Evolutionary conservation across 345 rosid genomes (phyloP), one percentile per base, ranked within the genome.

Genomic region (Orychophragmus violaceus): DNA sequence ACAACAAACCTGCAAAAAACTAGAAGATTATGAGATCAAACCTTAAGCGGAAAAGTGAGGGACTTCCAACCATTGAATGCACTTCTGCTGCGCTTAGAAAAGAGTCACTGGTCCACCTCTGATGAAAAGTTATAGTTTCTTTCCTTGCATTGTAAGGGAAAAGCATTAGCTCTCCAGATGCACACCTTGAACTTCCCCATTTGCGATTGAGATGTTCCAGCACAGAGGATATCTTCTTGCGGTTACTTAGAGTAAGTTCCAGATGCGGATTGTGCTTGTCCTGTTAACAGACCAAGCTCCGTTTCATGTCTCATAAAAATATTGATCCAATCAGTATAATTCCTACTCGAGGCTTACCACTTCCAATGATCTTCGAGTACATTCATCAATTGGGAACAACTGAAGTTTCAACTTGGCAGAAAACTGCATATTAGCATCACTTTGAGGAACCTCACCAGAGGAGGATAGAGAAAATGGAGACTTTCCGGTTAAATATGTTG

Each of bases 191-290:
- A 77, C 79, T 71, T 25, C 99, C 99, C 99, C 99, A 95, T 79
- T 95, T 95, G 65, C 95, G 86, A 68, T 76, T 85, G 63, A 95
- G 81, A 85, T 95, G 99, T 77, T 94, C 99, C 73, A 91, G 59
- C 35, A 94, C 83, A 14, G 99, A 95, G 62, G 99, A 87, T 78
- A 95, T 84, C 84, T 91, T 95, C 82, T 95, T 95, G 61, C 96
- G 88, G 46, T 77, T 79, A 61, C 95, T 85, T 72, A 95, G 97
- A 32, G 99, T 91, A 74, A 95, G 99, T 81, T 95, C 99, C 77
- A 95, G 82, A 75, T 84, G 83, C 5, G 99, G 99, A 72, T 95
- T 95, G 68, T 83, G 99, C 64, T 89, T 86, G 74, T 89, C 96
- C 99, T 95, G 83, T 42, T 2, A 79, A 73, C 44, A 86, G 45